A percentile compares a stretch with the other conserved stretches of the same genome.
Evolutionary conservation across 176 grass and related monocot species (phyloP).

Genomic region (Ampelocalamus luodianensis): DNA sequence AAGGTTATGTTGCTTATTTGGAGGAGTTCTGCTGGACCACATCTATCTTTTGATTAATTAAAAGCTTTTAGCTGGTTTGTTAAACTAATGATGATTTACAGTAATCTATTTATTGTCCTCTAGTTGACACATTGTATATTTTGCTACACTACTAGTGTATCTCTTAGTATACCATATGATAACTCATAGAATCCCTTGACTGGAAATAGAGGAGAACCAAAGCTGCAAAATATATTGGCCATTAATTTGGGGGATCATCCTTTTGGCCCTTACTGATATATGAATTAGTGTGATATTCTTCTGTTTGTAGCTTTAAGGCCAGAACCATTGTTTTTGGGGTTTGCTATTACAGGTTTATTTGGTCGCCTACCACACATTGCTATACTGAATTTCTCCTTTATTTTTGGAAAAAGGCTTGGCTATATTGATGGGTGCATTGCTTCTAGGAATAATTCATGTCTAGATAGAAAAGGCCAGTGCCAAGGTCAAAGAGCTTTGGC

Average conservation of each 20-base stretch:
- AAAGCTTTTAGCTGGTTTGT: not conserved
- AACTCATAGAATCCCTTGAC: not conserved
- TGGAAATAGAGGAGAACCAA: not conserved
- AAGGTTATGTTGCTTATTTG: not conserved
- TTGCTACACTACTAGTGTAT: not conserved
- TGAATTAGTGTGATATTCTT: not conserved
- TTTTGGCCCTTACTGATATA: not conserved
- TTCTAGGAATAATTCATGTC: not conserved
- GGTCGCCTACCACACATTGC: not conserved
- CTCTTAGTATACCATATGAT: not conserved
- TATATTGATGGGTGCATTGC: not conserved
- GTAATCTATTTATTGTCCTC: not conserved
- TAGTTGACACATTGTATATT: conserved; percentile 5
- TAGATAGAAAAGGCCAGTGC: not conserved
- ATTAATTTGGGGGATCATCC: not conserved
- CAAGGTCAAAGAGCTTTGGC: not conserved
- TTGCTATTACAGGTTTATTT: not conserved
- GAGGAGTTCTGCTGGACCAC: not conserved
- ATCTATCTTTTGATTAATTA: not conserved
- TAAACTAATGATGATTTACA: not conserved
- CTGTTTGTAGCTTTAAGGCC: not conserved
- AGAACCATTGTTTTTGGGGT: not conserved
- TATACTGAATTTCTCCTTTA: not conserved
- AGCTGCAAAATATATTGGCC: not conserved
- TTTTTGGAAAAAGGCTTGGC: not conserved